Base-by-base conservation (phyloP, 495 filamentous ascomycete genomes). In the Penicillium argentinense region DNA sequence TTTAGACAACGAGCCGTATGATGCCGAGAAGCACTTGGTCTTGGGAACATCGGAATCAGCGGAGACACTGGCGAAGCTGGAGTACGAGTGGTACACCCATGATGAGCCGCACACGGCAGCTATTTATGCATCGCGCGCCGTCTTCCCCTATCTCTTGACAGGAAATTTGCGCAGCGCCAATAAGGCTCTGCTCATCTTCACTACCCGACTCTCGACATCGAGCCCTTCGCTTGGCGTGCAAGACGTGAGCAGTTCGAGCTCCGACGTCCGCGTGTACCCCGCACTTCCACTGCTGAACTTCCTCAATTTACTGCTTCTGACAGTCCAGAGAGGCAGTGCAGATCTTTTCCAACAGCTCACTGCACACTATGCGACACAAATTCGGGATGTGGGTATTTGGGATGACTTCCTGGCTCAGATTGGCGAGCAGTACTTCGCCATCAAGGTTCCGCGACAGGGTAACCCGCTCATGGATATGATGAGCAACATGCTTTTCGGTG, bases 401-500 rank as follows among this genome's bases (percentile, higher is more conserved):
- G 85, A 90, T 29, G 90, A 93, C 60, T 80, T 87, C 16, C 71
- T 97, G 53, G 85, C 88, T 30, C 82, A 87, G 63, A 83, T 97
- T 53, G 93, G 87, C 29, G 91, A 97, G 77, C 91, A 93, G 79
- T 99, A 97, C 71, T 99, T 97, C 65, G 84, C 80, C n/a, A 96
- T 99, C 60, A 85, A 85, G 75, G 82, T 91, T 51, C 91, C 89
- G 22, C 76, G 85, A 39, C 88, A 92, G 69, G 84, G 84, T 30
- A 97, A 96, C 61, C 91, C 90, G 6, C 63, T 97, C 54, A 77
- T 97, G 57, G 95, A 97, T 57, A 97, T 99, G 90, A 95, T 97
- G 91, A 88, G 91, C 3, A 87, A 81, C 51, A 82, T 99, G 78
- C 84, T 97, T 63, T 89, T 90, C 5, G 90, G 89, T 28, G 54